Evolutionary conservation across 208 protist species (phyloP).

Genomic region (Porcisia deanei): DNA sequence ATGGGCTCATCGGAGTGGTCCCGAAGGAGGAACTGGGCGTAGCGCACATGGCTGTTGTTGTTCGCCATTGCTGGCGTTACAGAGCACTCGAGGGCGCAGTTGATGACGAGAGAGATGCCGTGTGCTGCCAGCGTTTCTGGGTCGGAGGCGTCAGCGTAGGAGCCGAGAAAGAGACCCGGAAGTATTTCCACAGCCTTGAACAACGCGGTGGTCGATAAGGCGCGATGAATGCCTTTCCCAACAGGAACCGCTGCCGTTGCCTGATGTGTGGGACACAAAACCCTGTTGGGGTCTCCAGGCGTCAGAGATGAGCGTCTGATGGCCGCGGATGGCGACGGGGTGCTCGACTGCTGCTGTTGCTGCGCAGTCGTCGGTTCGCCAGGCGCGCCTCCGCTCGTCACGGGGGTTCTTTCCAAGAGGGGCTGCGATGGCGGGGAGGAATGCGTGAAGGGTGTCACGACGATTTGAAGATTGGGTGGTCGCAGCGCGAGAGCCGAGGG

Average conservation of each 20-base stretch:
- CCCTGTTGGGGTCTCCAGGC: background rate
- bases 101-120: slow-evolving; percentile 70
- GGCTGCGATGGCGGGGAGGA: background rate
- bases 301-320: background rate
- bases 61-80: slow-evolving; percentile 39
- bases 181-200: slow-evolving; percentile 69
- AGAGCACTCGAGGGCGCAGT: slow-evolving; percentile 62
- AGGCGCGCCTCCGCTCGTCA: background rate
- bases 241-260: background rate
- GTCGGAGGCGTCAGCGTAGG: slow-evolving; percentile 50
- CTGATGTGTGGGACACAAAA: background rate
- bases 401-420: background rate
- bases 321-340: background rate
- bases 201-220: background rate
- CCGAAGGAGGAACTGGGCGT: slow-evolving; percentile 52
- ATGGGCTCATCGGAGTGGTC: slow-evolving; percentile 81
- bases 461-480: too few relatives aligned
- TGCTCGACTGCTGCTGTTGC: background rate
- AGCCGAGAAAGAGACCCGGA: slow-evolving; percentile 67
- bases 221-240: background rate
- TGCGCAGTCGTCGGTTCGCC: background rate
- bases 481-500: too few relatives aligned
- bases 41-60: slow-evolving; percentile 52
- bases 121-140: slow-evolving; percentile 34
- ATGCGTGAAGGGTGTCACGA: background rate